Percentiles rank a stretch among this genome's conserved stretches.
Conservation (phyloP, 1,284 basidiomycete genomes). For the Trichosporon inkin region DNA sequence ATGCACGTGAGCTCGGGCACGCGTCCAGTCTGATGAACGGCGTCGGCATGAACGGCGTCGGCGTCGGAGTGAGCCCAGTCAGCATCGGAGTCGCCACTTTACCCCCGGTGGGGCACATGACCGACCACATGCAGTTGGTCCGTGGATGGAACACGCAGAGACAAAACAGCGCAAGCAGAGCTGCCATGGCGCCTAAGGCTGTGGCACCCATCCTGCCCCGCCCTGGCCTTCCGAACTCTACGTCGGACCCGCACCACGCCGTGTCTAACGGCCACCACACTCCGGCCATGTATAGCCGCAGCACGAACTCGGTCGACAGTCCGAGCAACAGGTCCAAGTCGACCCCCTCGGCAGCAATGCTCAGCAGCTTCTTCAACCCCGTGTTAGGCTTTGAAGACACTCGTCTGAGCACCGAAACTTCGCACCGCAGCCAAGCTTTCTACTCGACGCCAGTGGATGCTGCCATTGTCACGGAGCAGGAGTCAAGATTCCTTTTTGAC, state of each 20-base stretch:
- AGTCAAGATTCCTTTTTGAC: conserved; percentile 12
- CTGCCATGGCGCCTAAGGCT: background rate
- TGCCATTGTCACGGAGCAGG: conserved; percentile 11
- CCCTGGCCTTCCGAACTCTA: background rate
- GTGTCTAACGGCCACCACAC: background rate
- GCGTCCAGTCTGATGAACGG: background rate
- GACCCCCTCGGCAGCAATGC: background rate
- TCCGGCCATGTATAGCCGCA: background rate
- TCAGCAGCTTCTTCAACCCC: background rate
- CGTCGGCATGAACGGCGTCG: background rate
- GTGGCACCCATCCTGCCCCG: background rate
- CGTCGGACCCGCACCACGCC: background rate
- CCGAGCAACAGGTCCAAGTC: background rate
- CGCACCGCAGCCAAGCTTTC: background rate
- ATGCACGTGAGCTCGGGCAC: background rate
- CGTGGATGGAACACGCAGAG: background rate
- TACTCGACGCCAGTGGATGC: conserved; percentile 10
- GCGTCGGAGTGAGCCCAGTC: background rate
- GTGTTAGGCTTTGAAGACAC: background rate
- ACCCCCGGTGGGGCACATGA: conserved; percentile 1
- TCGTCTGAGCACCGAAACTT: background rate
- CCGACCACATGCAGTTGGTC: background rate
- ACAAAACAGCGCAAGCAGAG: background rate
- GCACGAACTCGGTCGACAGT: background rate
- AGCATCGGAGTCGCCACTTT: background rate